Conservation (phyloP, 2,329 filamentous ascomycete species). For the Rhytidhysteron rufulum region DNA sequence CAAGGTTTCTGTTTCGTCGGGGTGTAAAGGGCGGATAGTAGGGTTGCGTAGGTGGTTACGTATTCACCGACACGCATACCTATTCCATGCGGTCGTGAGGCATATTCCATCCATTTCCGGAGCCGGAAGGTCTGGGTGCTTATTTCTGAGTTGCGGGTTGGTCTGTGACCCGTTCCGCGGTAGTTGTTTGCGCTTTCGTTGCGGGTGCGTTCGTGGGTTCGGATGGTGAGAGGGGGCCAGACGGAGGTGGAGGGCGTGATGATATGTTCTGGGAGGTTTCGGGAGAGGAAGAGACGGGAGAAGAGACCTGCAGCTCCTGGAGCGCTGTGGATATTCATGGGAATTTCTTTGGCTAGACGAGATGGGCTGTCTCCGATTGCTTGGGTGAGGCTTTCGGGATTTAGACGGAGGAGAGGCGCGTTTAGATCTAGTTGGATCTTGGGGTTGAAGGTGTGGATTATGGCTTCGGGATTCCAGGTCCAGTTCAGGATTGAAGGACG, state of each 20-base stretch:
- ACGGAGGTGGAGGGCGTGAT: slow-evolving; percentile 41
- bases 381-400: slow-evolving; percentile 23
- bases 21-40: slow-evolving; percentile 72
- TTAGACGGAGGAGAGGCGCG: slow-evolving; percentile 57
- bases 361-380: slow-evolving; percentile 19
- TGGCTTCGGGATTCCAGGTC: slow-evolving; percentile 61
- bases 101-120: slow-evolving; percentile 71
- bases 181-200: slow-evolving; percentile 46
- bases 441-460: slow-evolving; percentile 71
- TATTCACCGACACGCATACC: slow-evolving; percentile 48
- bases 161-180: slow-evolving; percentile 44
- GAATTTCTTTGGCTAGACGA: slow-evolving; percentile 50
- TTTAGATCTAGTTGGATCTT: slow-evolving; percentile 68
- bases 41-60: slow-evolving; percentile 64
- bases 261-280: slow-evolving; percentile 43
- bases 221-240: slow-evolving; percentile 74
- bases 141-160: slow-evolving; percentile 55
- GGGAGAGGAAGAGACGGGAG: slow-evolving; percentile 66
- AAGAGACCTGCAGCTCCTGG: slow-evolving; percentile 44
- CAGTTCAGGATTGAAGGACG: slow-evolving; percentile 58
- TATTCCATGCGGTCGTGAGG: slow-evolving; percentile 19
- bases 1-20: slow-evolving; percentile 77
- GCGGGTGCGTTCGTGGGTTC: slow-evolving; percentile 56
- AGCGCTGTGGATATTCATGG: slow-evolving; percentile 40
- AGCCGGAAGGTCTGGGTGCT: slow-evolving; percentile 71